phyloP scores from a whole-genome alignment of 805 yeast genomes.

The Cyberlindnera nakhonratchasimensis region DNA sequence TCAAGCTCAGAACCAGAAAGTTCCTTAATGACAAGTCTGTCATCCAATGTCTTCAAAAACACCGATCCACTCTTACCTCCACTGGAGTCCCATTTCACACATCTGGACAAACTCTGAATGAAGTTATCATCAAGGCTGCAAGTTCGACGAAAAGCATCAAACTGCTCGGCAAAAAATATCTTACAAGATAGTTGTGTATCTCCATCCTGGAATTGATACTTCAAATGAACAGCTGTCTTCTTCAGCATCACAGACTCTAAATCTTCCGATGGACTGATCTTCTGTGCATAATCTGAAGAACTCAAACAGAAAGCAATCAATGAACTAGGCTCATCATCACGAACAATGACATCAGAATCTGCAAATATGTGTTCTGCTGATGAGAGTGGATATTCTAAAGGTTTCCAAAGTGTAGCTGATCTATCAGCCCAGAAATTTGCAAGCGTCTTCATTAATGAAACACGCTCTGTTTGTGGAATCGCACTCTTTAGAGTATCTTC shows the following conservation, averaged over 20 bases:
- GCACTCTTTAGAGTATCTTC: slow-evolving; percentile 19
- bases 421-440: slow-evolving; percentile 97
- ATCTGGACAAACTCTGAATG: slow-evolving; percentile 86
- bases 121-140: slow-evolving; percentile 76
- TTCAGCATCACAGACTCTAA: slow-evolving; percentile 73
- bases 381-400: slow-evolving; percentile 73
- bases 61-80: slow-evolving; percentile 98
- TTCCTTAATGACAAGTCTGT: slow-evolving; percentile 85
- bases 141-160: slow-evolving; percentile 85
- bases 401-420: slow-evolving; percentile 93
- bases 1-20: slow-evolving; percentile 85
- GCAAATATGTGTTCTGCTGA: slow-evolving; percentile 88
- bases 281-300: slow-evolving; percentile 74
- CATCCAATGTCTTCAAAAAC: slow-evolving; percentile 87
- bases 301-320: slow-evolving; percentile 89
- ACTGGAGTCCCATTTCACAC: slow-evolving; percentile 91
- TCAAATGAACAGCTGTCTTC: slow-evolving; percentile 82
- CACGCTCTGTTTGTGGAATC: slow-evolving; percentile 55
- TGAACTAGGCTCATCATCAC: slow-evolving; percentile 97
- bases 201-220: slow-evolving; percentile 89
- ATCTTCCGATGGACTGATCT: slow-evolving; percentile 37
- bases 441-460: slow-evolving; percentile 75
- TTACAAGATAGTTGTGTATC: slow-evolving; percentile 83
- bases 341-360: slow-evolving; percentile 86
- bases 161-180: slow-evolving; percentile 92